These are phyloP conservation scores for Mycena maculata DNA, from an alignment of 768 basidiomycete genomes.

Conservation along the genomic window DNA sequence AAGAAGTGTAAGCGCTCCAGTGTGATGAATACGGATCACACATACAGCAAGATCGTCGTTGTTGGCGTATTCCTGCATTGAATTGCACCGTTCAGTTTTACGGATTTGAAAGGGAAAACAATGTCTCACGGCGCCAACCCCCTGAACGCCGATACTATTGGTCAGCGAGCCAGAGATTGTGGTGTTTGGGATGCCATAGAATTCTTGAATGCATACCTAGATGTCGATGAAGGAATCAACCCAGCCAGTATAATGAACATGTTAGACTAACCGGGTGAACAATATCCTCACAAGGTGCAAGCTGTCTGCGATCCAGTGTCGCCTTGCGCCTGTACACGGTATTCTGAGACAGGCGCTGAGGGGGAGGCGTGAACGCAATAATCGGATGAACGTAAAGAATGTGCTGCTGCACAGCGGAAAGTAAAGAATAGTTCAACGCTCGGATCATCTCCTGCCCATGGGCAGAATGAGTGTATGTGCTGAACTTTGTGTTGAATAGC, in stretches of 20 bases:
- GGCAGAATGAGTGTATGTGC: too few relatives aligned
- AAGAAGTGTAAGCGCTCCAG: neutral
- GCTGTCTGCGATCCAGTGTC: slow-evolving; percentile 14
- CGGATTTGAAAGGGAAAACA: slow-evolving; percentile 7
- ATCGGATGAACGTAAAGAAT: slow-evolving; percentile 20
- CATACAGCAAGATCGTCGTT: slow-evolving; percentile 14
- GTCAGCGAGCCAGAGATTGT: slow-evolving; percentile 21
- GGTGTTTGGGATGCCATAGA: slow-evolving; percentile 20
- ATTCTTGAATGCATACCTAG: slow-evolving; percentile 21
- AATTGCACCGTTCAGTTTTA: slow-evolving; percentile 7
- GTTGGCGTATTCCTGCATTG: slow-evolving; percentile 25
- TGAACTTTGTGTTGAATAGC: slow-evolving; percentile 18
- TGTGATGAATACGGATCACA: neutral
- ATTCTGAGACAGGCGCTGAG: slow-evolving; percentile 2
- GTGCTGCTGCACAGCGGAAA: slow-evolving; percentile 7
- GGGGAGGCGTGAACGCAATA: slow-evolving; percentile 13
- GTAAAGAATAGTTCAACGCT: slow-evolving; percentile 17
- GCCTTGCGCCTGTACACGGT: slow-evolving; percentile 12
- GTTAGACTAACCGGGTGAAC: slow-evolving; percentile 12
- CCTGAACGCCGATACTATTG: slow-evolving; percentile 21
- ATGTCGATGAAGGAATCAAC: slow-evolving; percentile 3
- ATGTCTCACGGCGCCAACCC: slow-evolving; percentile 13
- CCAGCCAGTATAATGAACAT: slow-evolving; percentile 7
- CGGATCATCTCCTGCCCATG: slow-evolving; percentile 11
- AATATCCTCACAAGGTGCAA: slow-evolving; percentile 24